Base-by-base conservation (phyloP, 2,329 filamentous ascomycete genomes). In the Hypoxylon sp. region DNA sequence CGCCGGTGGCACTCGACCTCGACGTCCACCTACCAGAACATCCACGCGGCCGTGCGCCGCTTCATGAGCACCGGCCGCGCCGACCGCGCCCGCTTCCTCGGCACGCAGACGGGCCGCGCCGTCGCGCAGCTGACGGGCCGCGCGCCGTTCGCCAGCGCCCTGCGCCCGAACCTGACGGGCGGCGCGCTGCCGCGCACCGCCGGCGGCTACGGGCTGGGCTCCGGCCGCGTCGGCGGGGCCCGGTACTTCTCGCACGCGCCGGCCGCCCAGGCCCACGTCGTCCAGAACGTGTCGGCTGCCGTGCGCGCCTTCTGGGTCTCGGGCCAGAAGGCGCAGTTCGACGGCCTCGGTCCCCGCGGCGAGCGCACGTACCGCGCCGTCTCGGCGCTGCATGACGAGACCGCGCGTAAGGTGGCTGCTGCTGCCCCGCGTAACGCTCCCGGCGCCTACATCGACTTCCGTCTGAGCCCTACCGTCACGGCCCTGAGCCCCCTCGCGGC, bases 211-310 rank as follows among this genome's bases (percentile, higher is more conserved):
- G 82, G 82, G 63, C 78, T 91, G 33, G 91, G 91, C 24, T 85
- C 87, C 46, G 88, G 88, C 26, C 82, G 87, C 42, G 74, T 85
- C 56, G 87, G 90, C 65, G 90, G 89, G 40, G 86, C 88, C 20
- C 85, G 94, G 65, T 94, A 94, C 79, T 98, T 98, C 77, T 96
- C 92, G 1, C 93, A 97, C 76, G 85, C 87, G 0, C 92, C 94
- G 1, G 89, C 91, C 8, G 86, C 88, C 6, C 92, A 92, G 33
- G 92, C 93, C 1, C 91, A 98, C 73, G 92, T 98, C 42, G 85
- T 98, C 48, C 90, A 95, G 74, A 97, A 97, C 75, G 94, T 97
- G n/a, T 96, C 92, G 10, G 88, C 92, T 67, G 95, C 92, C 4
- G 88, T 98, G 70, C 87, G 95, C 50, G 93, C 92, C 10, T 97